phyloP scores from a whole-genome alignment of 768 basidiomycete species.

The Russula virescens region DNA sequence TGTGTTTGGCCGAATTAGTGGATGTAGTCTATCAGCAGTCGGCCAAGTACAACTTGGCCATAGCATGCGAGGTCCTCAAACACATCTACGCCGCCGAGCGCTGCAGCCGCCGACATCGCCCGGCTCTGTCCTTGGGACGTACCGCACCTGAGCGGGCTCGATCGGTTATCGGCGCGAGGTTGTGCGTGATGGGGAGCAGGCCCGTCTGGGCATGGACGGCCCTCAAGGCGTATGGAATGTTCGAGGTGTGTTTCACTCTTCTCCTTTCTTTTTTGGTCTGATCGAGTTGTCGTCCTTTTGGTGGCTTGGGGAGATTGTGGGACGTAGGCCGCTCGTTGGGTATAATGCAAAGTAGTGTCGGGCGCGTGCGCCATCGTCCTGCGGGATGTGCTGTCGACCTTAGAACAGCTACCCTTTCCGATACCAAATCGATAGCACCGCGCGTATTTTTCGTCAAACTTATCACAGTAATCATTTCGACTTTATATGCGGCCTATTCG shows the following conservation, averaged over 20 bases:
- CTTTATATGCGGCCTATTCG: too few species aligned
- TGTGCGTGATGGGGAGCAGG: conserved; percentile 57
- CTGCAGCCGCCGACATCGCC: conserved; percentile 62
- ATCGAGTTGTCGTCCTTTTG: not conserved
- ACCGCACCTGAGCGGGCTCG: conserved; percentile 56
- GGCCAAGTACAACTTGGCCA: conserved; percentile 69
- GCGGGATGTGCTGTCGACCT: too few species aligned
- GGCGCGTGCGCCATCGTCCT: too few species aligned
- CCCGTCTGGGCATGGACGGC: conserved; percentile 67
- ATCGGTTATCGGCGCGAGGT: conserved; percentile 57
- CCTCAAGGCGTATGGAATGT: conserved; percentile 85
- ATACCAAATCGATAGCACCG: too few species aligned
- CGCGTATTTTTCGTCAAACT: too few species aligned
- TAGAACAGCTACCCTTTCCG: too few species aligned
- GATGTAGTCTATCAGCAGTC: conserved; percentile 67
- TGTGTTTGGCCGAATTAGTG: too few species aligned
- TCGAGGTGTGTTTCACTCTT: conserved; percentile 52
- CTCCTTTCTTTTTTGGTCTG: not conserved
- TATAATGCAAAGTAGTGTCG: conserved; percentile 47
- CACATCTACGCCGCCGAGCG: conserved; percentile 49
- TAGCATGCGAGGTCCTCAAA: conserved; percentile 63
- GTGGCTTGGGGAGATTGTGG: conserved; percentile 84
- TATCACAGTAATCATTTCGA: too few species aligned
- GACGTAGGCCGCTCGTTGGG: conserved; percentile 71
- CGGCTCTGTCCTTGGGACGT: conserved; percentile 49